phyloP scores from a whole-genome alignment of 2,329 filamentous ascomycete genomes.

The Alternaria angustiovoidea region DNA sequence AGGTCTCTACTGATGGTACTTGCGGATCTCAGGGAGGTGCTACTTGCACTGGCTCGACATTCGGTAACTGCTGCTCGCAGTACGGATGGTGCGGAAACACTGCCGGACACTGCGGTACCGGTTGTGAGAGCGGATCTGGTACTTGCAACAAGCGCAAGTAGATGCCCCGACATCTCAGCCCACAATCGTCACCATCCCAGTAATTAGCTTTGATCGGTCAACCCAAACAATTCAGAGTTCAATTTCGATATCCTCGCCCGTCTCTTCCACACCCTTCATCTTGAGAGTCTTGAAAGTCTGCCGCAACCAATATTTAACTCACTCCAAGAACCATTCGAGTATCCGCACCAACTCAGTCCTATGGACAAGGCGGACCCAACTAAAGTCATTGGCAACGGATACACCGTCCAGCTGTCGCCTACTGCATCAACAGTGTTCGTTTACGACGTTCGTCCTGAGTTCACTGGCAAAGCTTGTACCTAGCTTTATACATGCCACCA shows the following conservation, averaged over 20 bases:
- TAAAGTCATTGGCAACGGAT: constrained; percentile 51
- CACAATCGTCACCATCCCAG: constrained; percentile 15
- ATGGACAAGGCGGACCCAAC: constrained; percentile 49
- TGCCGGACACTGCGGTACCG: constrained; percentile 15
- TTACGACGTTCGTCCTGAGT: constrained; percentile 55
- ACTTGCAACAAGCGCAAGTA: constrained; percentile 7
- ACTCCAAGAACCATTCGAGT: constrained; percentile 38
- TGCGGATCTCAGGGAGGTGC: constrained; percentile 14
- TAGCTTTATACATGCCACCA: constrained; percentile 58
- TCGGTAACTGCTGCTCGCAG: constrained; percentile 23
- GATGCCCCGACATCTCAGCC: constrained; percentile 21
- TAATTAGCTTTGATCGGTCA: background rate
- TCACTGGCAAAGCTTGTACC: constrained; percentile 56
- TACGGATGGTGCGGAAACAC: constrained; percentile 24
- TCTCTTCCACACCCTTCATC: background rate
- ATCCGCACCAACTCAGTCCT: constrained; percentile 50
- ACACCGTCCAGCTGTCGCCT: constrained; percentile 52
- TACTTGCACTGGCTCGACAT: constrained; percentile 18
- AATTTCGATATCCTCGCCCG: background rate
- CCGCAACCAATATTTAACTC: constrained; percentile 2
- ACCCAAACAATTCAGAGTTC: background rate
- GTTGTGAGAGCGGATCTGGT: constrained; percentile 3
- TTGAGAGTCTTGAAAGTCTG: constrained; percentile 6
- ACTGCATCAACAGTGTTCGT: constrained; percentile 54
- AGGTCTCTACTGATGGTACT: constrained; percentile 18